Conservation (phyloP, 805 yeast species). For the Saturnispora hagleri region DNA sequence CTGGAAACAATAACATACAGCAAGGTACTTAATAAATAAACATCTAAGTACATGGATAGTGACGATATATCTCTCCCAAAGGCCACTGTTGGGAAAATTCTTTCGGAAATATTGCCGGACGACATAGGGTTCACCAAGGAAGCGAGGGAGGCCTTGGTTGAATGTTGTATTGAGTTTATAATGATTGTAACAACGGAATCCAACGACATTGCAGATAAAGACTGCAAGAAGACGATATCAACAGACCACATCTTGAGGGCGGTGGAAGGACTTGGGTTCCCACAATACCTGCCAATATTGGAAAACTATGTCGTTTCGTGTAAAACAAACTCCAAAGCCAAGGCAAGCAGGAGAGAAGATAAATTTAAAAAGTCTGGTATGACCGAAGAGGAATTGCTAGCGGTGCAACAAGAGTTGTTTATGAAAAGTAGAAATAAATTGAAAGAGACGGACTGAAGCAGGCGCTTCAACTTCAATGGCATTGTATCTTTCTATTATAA, state of each 20-base stretch:
- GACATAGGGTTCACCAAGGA: slow-evolving; percentile 86
- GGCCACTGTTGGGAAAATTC: slow-evolving; percentile 94
- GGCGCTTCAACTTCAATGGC: not conserved
- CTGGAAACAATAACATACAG: not conserved
- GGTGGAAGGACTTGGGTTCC: slow-evolving; percentile 75
- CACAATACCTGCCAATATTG: slow-evolving; percentile 73
- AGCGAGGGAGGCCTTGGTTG: slow-evolving; percentile 90
- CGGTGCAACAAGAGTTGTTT: slow-evolving; percentile 89
- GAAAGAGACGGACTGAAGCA: slow-evolving; percentile 13
- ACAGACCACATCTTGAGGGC: slow-evolving; percentile 94
- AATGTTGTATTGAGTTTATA: slow-evolving; percentile 91
- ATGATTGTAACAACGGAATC: slow-evolving; percentile 91
- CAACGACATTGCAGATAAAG: slow-evolving; percentile 93
- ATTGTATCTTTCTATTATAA: not conserved
- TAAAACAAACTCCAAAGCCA: slow-evolving; percentile 77
- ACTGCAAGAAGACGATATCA: slow-evolving; percentile 91
- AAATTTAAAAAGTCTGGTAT: slow-evolving; percentile 90
- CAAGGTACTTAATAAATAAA: not conserved
- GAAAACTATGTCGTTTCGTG: slow-evolving; percentile 76
- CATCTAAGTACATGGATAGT: slow-evolving; percentile 11
- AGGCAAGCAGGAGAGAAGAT: slow-evolving; percentile 75
- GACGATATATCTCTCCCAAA: slow-evolving; percentile 32
- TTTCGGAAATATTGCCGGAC: slow-evolving; percentile 81
- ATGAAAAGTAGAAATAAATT: slow-evolving; percentile 35
- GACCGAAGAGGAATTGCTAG: slow-evolving; percentile 82